These are phyloP conservation scores for Simplicillium aogashimaense DNA, from an alignment of 2,329 filamentous ascomycete species.

Conservation along the genomic window DNA sequence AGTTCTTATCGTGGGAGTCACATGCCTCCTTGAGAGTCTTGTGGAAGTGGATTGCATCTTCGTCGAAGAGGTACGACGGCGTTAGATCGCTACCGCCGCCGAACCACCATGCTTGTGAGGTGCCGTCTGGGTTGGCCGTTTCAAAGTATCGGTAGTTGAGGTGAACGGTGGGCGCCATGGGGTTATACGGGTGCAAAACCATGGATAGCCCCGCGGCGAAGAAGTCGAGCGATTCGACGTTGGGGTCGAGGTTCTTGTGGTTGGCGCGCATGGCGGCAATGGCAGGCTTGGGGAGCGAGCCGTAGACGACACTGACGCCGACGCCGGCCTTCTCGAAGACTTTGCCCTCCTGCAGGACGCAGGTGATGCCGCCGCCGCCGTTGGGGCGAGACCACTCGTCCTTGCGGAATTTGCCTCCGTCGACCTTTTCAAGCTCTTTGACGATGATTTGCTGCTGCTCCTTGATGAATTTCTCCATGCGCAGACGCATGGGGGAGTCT, in stretches of 20 bases:
- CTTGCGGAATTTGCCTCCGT: constrained; percentile 69
- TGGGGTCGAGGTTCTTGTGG: constrained; percentile 77
- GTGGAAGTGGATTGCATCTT: constrained; percentile 96
- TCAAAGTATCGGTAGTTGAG: constrained; percentile 99
- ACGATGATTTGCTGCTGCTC: constrained; percentile 86
- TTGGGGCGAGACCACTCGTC: constrained; percentile 84
- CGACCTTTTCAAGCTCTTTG: constrained; percentile 68
- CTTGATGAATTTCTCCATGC: constrained; percentile 96
- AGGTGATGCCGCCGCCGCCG: constrained; percentile 88
- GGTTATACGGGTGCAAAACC: constrained; percentile 88
- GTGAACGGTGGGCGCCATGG: constrained; percentile 95
- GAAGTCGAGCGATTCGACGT: constrained; percentile 80
- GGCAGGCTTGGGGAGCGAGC: constrained; percentile 73
- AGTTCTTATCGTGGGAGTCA: constrained; percentile 83
- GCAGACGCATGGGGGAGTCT: constrained; percentile 86
- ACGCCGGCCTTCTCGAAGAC: constrained; percentile 98
- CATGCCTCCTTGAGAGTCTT: constrained; percentile 84
- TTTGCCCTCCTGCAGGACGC: constrained; percentile 89
- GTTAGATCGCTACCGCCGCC: constrained; percentile 92
- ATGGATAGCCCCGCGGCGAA: constrained; percentile 90
- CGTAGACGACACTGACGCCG: constrained; percentile 91
- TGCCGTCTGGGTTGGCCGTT: constrained; percentile 76
- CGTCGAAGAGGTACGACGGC: constrained; percentile 88
- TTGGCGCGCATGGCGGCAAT: constrained; percentile 91
- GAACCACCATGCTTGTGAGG: constrained; percentile 91